These are phyloP conservation scores for Physaria fendleri DNA, from an alignment of 345 rosid species.

Conservation along the genomic window DNA sequence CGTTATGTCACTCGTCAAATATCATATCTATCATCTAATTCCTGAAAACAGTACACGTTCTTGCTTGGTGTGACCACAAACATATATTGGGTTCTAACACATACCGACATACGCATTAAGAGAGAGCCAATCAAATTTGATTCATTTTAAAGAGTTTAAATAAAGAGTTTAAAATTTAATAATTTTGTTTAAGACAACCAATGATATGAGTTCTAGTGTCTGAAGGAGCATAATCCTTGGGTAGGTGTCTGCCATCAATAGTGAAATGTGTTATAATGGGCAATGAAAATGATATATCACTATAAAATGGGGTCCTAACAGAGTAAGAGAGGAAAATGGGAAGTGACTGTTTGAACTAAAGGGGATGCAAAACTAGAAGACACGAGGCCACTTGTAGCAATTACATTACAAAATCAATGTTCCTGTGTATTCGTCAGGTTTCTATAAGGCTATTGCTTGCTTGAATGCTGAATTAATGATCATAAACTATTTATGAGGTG, in stretches of 20 bases:
- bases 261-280: slow-evolving; percentile 20
- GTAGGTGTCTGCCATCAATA: slow-evolving; percentile 13
- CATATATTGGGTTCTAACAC: background rate
- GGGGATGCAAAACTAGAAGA: slow-evolving; percentile 16
- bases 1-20: background rate
- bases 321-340: slow-evolving; percentile 18
- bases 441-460: slow-evolving; percentile 11
- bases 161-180: background rate
- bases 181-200: background rate
- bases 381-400: slow-evolving; percentile 17
- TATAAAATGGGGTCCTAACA: slow-evolving; percentile 20
- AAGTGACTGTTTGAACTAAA: slow-evolving; percentile 22
- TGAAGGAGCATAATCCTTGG: slow-evolving; percentile 9
- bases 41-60: background rate
- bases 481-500: slow-evolving; percentile 9
- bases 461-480: slow-evolving; percentile 17
- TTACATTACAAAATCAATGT: slow-evolving; percentile 1
- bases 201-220: slow-evolving; percentile 9
- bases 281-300: slow-evolving; percentile 30
- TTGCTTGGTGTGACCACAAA: background rate
- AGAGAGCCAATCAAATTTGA: background rate
- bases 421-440: slow-evolving; percentile 6
- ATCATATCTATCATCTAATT: background rate
- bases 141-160: background rate
- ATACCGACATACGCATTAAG: background rate